A percentile compares a stretch with the other conserved stretches of the same genome.
phyloP scores from a whole-genome alignment of 2,329 filamentous ascomycete species.

The Phialophora verrucosa region DNA sequence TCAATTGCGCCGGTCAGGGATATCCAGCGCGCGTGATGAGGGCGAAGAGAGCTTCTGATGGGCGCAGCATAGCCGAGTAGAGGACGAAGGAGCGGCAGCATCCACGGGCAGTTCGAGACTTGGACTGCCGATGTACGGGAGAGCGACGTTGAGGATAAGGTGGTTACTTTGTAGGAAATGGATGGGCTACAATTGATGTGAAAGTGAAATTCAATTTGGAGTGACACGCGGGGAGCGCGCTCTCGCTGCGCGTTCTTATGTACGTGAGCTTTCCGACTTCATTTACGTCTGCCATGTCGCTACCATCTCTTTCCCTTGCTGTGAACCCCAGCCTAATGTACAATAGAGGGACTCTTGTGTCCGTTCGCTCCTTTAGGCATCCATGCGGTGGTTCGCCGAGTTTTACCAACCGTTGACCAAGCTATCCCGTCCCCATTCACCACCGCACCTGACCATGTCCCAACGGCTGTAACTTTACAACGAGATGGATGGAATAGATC shows the following conservation, averaged over 20 bases:
- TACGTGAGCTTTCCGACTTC: not conserved
- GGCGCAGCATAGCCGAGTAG: conserved; percentile 27
- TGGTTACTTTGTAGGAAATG: not conserved
- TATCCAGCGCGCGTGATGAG: conserved; percentile 48
- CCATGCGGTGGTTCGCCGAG: not conserved
- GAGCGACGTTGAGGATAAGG: not conserved
- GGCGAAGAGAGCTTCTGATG: conserved; percentile 13
- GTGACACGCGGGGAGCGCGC: not conserved
- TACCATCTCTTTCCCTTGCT: not conserved
- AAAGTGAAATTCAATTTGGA: not conserved
- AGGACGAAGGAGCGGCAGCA: conserved; percentile 26
- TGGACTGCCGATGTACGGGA: not conserved
- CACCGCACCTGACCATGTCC: not conserved
- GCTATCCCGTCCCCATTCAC: not conserved
- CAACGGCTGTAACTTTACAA: not conserved
- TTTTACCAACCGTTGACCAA: not conserved
- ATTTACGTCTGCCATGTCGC: not conserved
- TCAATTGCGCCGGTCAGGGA: conserved; percentile 73
- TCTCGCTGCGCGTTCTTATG: not conserved
- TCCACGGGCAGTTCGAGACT: conserved; percentile 16
- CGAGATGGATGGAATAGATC: conserved; percentile 19
- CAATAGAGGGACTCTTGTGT: not conserved
- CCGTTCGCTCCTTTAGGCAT: not conserved
- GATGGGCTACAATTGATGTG: not conserved
- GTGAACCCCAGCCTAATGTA: not conserved